Evolutionary conservation across 2,329 filamentous ascomycete genomes (phyloP), one percentile per base, ranked within the genome.

Genomic region (Corinectria fuckeliana): DNA sequence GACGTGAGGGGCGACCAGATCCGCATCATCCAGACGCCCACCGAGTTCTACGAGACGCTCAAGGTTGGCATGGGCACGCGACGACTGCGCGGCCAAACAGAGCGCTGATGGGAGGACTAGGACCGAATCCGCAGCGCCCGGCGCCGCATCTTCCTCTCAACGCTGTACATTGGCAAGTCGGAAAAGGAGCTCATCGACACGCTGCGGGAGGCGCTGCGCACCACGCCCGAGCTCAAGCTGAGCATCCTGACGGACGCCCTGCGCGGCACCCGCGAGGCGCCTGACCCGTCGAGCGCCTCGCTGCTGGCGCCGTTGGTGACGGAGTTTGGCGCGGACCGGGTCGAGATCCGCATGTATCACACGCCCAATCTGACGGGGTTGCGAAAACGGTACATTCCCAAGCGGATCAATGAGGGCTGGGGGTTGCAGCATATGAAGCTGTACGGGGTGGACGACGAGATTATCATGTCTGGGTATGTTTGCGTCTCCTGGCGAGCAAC

Each of bases 341-440:
- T 99, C 38, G 92, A 97, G 71, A 88, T 99, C 63, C 90, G 93
- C 69, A 96, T 99, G 93, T 99, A 96, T 73, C 95, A 99, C 76
- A 99, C 95, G 1, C 95, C 95, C 0, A 99, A 99, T 71, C 78
- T 99, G 64, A 96, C 91, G 3, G 95, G 95, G 0, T 69, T 96
- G 57, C 86, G 89, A 50, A 98, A 98, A 78, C 88, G 88, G 70
- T 81, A 91, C 66, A 86, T 98, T 2, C 95, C 95, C 0, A 91
- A 87, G 72, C 85, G 95, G 18, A 94, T 99, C 74, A 99, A 99
- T 68, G 95, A 99, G 78, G 95, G 95, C 16, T 99, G 95, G 95
- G 95, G 95, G 1, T 78, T 99, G 61, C 95, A 99, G 74, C 95
- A 99, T 73, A 99, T 99, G 94, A 99, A 99, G 82, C 82, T 99